Evolutionary conservation across 1,284 basidiomycete species (phyloP), one percentile per base, ranked within the genome.

Genomic region (Sporisorium graminicola): DNA sequence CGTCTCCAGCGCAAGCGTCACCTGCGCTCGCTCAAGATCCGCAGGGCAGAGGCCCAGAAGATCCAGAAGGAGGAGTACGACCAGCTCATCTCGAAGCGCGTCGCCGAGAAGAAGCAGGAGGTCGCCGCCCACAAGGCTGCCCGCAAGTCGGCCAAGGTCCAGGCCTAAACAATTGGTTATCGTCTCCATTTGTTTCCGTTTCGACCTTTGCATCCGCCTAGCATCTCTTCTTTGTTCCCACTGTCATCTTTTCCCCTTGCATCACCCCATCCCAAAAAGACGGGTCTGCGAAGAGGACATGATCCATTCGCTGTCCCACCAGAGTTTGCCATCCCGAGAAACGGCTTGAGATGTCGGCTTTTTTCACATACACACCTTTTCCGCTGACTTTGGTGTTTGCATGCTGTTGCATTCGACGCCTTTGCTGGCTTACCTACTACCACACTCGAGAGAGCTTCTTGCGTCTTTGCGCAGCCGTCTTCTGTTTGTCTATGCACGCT

Each of bases 1-100:
- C 94, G 95, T 85, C 92, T 98, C 86, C 96, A 99, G 89, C 93
- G 95, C 88, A 94, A 94, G 88, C 93, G 96, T 85, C 95, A 95
- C 90, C 90, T 96, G 85, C 91, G 89, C 78, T 91, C 94, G 63
- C 90, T 98, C 89, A 93, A 95, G 89, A 91, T 92, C 87, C 91
- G 93, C 87, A 91, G 91, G 87, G 89, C 93, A 86, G 93, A 95
- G 86, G 90, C 89, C 87, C 94, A 97, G 90, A 94, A 94, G 89
- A 95, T 94, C 88, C 92, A 94, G 89, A 93, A 96, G 89, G 86
- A 90, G 73, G 96, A 98, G 89, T 76, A 37, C 82, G 91, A 91
- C 51, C 89, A 89, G 78, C 89, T 95, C 86, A 87, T 98, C 68
- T 89, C 92, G 88, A 96, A 98, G 90, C 94, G 94, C 84, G 87